Evolutionary conservation across 441 rosid species (phyloP).

Genomic region (Hura crepitans): DNA sequence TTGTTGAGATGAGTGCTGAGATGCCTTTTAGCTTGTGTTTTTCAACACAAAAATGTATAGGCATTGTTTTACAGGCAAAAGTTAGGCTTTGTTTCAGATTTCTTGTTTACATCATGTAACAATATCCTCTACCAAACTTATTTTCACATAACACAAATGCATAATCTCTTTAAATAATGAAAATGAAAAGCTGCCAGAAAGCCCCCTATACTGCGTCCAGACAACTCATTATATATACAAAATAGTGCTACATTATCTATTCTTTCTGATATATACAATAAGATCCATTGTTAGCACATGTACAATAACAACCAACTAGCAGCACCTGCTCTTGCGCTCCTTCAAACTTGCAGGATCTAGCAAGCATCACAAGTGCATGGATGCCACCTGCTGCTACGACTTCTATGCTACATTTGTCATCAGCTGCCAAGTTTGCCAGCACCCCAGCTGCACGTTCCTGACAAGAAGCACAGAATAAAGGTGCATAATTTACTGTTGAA

Average conservation of each 20-base stretch:
- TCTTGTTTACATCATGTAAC: not conserved
- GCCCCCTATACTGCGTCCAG: not conserved
- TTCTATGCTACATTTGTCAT: constrained; percentile 47
- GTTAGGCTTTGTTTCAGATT: not conserved
- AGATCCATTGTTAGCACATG: not conserved
- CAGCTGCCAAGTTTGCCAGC: constrained; percentile 53
- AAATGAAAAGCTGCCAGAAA: not conserved
- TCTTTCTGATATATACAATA: not conserved
- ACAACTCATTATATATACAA: not conserved
- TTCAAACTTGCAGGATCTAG: constrained; percentile 39
- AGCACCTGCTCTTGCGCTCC: constrained; percentile 55
- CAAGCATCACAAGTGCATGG: constrained; percentile 46
- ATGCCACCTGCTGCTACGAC: constrained; percentile 42
- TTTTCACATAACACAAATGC: not conserved
- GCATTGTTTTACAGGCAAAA: not conserved
- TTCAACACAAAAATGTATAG: not conserved
- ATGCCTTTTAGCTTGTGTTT: not conserved
- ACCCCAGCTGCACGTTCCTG: constrained; percentile 66
- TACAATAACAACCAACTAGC: constrained; percentile 2
- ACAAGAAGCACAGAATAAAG: constrained; percentile 11
- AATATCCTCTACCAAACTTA: not conserved
- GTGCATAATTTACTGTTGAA: not conserved
- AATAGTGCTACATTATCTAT: not conserved
- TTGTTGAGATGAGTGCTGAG: not conserved
- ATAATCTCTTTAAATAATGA: not conserved